Evolutionary conservation across 1,284 basidiomycete species (phyloP).

Genomic region (Porogramme epimiltina): DNA sequence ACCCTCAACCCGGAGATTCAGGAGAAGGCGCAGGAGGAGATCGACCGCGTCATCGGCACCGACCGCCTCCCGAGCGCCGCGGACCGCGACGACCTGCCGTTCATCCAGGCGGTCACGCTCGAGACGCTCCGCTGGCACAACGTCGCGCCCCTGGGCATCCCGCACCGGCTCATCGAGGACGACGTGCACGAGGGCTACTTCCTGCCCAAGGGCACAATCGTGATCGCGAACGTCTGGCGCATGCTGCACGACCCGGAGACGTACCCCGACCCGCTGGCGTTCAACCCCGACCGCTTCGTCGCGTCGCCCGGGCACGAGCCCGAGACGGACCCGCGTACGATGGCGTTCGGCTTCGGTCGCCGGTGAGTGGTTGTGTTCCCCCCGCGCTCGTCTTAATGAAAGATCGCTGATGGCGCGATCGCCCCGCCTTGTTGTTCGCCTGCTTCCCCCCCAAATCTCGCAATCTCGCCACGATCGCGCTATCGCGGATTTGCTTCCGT

Average conservation of each 20-base stretch:
- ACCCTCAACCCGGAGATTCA: conserved; percentile 35
- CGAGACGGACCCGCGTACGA: conserved; percentile 26
- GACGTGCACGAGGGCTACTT: conserved; percentile 31
- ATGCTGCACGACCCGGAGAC: conserved; percentile 32
- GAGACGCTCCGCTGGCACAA: conserved; percentile 35
- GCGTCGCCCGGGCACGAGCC: conserved; percentile 17
- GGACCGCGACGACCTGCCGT: conserved; percentile 35
- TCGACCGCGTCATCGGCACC: conserved; percentile 32
- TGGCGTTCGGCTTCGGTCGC: conserved; percentile 33
- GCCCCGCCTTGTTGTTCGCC: too few relatives aligned
- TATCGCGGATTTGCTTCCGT: too few relatives aligned
- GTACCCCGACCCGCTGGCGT: conserved; percentile 30
- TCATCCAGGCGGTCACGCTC: conserved; percentile 31
- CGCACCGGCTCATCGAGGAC: conserved; percentile 31
- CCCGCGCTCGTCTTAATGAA: not conserved
- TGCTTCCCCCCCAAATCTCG: too few relatives aligned
- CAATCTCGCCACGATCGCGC: too few relatives aligned
- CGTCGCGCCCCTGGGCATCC: conserved; percentile 29
- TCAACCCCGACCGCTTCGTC: conserved; percentile 34
- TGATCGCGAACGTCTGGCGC: conserved; percentile 32
- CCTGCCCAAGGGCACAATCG: conserved; percentile 31
- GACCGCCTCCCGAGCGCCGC: conserved; percentile 33
- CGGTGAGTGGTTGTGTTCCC: conserved; percentile 25
- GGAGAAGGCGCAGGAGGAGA: conserved; percentile 33
- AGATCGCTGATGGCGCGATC: too few relatives aligned